phyloP scores from a whole-genome alignment of 805 yeast genomes.

The Millerozyma acaciae region DNA sequence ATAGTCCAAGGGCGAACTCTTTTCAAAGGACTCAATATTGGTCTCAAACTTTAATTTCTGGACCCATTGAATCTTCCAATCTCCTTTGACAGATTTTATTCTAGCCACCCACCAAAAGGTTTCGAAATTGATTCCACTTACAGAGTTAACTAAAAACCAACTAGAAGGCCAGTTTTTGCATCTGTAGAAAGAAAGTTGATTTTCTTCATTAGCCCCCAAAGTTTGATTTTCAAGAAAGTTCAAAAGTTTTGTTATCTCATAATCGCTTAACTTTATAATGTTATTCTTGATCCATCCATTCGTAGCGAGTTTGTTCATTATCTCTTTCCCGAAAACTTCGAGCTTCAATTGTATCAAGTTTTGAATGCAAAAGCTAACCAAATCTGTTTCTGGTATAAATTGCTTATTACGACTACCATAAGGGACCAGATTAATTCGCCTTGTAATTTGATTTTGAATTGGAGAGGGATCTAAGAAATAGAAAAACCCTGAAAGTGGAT shows the following conservation, averaged over 20 bases:
- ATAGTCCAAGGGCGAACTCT: constrained; percentile 18
- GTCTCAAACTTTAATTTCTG: constrained; percentile 22
- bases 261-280: constrained; percentile 45
- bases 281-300: constrained; percentile 68
- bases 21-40: constrained; percentile 2
- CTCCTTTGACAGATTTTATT: constrained; percentile 46
- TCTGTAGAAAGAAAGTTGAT: constrained; percentile 37
- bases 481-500: constrained; percentile 38
- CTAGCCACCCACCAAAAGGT: constrained; percentile 53
- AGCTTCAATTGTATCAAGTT: constrained; percentile 45
- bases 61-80: constrained; percentile 54
- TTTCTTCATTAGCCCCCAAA: constrained; percentile 9
- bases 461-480: constrained; percentile 39
- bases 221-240: constrained; percentile 25
- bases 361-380: constrained; percentile 28
- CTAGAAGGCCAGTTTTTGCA: constrained; percentile 54
- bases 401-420: constrained; percentile 13
- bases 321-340: constrained; percentile 46
- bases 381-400: constrained; percentile 26
- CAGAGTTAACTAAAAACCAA: constrained; percentile 48
- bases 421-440: constrained; percentile 27
- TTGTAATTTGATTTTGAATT: constrained; percentile 28
- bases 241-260: constrained; percentile 43
- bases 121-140: constrained; percentile 32
- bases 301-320: constrained; percentile 54